These are phyloP conservation scores for Pseudevernia furfuracea DNA, from an alignment of 495 filamentous ascomycete species.

Conservation along the genomic window DNA sequence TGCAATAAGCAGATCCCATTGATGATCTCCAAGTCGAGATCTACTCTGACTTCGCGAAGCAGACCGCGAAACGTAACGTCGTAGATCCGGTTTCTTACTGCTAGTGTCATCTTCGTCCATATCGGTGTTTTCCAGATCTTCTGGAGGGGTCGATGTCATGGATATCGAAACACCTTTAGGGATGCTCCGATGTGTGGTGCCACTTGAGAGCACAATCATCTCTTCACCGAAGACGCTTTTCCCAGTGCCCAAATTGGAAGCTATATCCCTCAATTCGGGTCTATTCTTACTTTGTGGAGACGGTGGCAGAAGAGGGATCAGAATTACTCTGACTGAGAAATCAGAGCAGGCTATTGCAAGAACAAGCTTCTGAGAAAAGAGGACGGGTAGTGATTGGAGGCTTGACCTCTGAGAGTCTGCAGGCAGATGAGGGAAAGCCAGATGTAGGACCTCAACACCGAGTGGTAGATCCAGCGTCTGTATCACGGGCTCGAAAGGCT, in stretches of 20 bases:
- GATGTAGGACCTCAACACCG: slow-evolving; percentile 51
- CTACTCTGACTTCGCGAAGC: slow-evolving; percentile 13
- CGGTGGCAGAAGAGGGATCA: slow-evolving; percentile 65
- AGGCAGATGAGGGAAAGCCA: slow-evolving; percentile 53
- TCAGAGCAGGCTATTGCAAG: slow-evolving; percentile 66
- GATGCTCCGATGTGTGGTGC: slow-evolving; percentile 49
- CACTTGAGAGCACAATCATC: slow-evolving; percentile 44
- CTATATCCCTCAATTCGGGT: slow-evolving; percentile 26
- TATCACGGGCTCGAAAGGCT: slow-evolving; percentile 46
- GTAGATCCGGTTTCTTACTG: slow-evolving; percentile 8
- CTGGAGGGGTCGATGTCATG: slow-evolving; percentile 40
- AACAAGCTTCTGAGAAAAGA: slow-evolving; percentile 58
- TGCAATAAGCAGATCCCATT: slow-evolving; percentile 52
- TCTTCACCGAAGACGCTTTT: slow-evolving; percentile 56
- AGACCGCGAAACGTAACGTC: not conserved
- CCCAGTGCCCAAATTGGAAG: slow-evolving; percentile 40
- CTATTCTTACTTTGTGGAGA: slow-evolving; percentile 44
- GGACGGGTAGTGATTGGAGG: slow-evolving; percentile 49
- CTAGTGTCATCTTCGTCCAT: slow-evolving; percentile 28
- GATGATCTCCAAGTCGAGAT: slow-evolving; percentile 15
- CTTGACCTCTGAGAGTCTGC: slow-evolving; percentile 38
- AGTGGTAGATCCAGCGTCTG: slow-evolving; percentile 63
- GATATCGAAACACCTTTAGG: slow-evolving; percentile 61
- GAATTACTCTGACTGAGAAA: slow-evolving; percentile 57
- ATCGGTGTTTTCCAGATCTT: slow-evolving; percentile 31